Evolutionary conservation across 169 alveolate genomes (phyloP), one percentile per base, ranked within the genome.

Genomic region (Plasmodium berghei): DNA sequence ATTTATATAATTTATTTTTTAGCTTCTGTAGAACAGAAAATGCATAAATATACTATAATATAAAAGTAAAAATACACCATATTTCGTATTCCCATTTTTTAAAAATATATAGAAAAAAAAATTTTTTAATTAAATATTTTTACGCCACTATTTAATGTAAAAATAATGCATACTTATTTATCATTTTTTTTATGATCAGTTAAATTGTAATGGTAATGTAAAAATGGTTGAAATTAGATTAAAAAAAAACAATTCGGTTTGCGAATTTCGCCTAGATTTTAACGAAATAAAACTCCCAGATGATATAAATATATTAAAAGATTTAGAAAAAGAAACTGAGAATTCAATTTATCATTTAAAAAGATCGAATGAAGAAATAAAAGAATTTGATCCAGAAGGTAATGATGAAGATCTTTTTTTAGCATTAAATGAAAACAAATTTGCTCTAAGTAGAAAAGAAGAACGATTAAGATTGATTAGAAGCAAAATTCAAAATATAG

Each of bases 361-460:
- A 55, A 67, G 83, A 64, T 80, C 90, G 16, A 80, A 80, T 52
- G 90, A 80, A 10, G 90, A 80, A 61, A 80, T 80, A 20, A 80
- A 80, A 48, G 20, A 80, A 26, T 80, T 22, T 22, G 90, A 80
- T 14, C 90, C 90, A 18, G 70, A 66, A 28, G 74, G 90, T 12
- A 58, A 56, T 14, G 90, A 80, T 46, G 55, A 64, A 8, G 90
- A 80, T 26, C 72, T 80, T 42, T 70, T 80, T 48, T 66, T 80
- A 56, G 90, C 90, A 40, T 70, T 66, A 26, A 80, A 80, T 80
- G 90, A 80, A 71, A 80, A 80, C 46, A 66, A 46, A 54, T 80
- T 80, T 66, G 52, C 90, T 9, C 66, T 80, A 55, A 54, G 54
- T 67, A 54, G 61, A 58, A 80, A 80, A 70, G 83, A 80, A 71